Evolutionary conservation across 1,139 yeast species (phyloP), one percentile per base, ranked within the genome.

Genomic region (Saccharomycopsis phalli): DNA sequence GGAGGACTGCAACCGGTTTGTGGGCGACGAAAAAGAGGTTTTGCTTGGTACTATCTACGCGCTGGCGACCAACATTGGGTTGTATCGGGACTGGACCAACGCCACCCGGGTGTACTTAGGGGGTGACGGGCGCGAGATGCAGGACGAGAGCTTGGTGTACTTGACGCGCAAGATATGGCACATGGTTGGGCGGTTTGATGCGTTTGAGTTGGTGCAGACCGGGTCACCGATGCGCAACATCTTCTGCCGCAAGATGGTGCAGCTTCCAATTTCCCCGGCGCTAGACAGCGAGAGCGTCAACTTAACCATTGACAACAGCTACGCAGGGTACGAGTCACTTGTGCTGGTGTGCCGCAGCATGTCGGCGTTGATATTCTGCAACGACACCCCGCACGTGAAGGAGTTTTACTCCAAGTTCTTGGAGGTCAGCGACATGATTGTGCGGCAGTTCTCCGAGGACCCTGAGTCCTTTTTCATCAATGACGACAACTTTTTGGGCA

Each of bases 1-100:
- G n/a, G 33, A 30, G 22, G n/a, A 30, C 22, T 30, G 19, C 16
- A 30, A 30, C 13, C 33, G 33, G 33, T 18, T 30, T 17, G 33
- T 30, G 4, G 33, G 22, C 22, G 33, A 30, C n/a, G 11, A 30
- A 20, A 17, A 19, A 10, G 33, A 30, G 19, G 16, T 30, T 13
- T 11, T 30, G 5, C 13, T 30, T 6, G 33, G 22, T 5, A 8
- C 10, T 10, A 30, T 30, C 22, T 13, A 30, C 33, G 22, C 20
- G 13, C 33, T 10, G n/a, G 33, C 33, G 4, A 7, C n/a, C n/a
- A 19, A n/a, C 11, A 30, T 30, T 14, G 33, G 33, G n/a, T 8
- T 30, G n/a, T 30, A 30, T 13, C 6, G n/a, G 11, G 33, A 30
- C n/a, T 30, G 33, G 33, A 11, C 19, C 22, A 14, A 17, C n/a